phyloP scores from a whole-genome alignment of 768 basidiomycete genomes.

The Hygrocybe punicea region DNA sequence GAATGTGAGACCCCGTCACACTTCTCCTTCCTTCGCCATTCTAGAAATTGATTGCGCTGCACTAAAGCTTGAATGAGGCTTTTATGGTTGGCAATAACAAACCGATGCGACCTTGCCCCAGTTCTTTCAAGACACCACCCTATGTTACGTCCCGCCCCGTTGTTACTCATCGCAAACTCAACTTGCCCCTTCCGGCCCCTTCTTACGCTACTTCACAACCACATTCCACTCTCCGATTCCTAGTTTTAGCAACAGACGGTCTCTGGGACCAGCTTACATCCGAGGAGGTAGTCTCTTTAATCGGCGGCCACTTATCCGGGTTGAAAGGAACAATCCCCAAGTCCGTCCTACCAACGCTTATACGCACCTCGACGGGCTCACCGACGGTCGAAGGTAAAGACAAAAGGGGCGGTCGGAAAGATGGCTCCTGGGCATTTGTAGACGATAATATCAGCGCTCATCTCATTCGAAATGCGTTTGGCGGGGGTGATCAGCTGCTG shows the following conservation, averaged over 20 bases:
- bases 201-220: neutral
- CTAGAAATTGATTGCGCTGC: conserved; percentile 15
- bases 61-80: conserved; percentile 54
- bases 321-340: conserved; percentile 64
- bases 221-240: conserved; percentile 52
- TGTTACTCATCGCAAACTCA: conserved; percentile 70
- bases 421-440: conserved; percentile 70
- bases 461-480: conserved; percentile 87
- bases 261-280: conserved; percentile 76
- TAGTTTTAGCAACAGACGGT: conserved; percentile 87
- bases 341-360: conserved; percentile 49
- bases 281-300: conserved; percentile 82
- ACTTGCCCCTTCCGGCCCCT: conserved; percentile 42
- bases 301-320: conserved; percentile 76
- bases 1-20: conserved; percentile 47
- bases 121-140: conserved; percentile 80
- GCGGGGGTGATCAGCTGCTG: conserved; percentile 63
- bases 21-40: conserved; percentile 1
- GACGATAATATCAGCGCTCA: conserved; percentile 80
- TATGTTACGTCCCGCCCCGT: conserved; percentile 86
- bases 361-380: conserved; percentile 54
- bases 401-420: conserved; percentile 34
- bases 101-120: conserved; percentile 56
- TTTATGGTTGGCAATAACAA: conserved; percentile 64
- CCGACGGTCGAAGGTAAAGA: conserved; percentile 64